Percentiles rank a stretch among this genome's conserved stretches.
Evolutionary conservation across 1,284 basidiomycete genomes (phyloP).

Genomic region (Puccinia novopanici): DNA sequence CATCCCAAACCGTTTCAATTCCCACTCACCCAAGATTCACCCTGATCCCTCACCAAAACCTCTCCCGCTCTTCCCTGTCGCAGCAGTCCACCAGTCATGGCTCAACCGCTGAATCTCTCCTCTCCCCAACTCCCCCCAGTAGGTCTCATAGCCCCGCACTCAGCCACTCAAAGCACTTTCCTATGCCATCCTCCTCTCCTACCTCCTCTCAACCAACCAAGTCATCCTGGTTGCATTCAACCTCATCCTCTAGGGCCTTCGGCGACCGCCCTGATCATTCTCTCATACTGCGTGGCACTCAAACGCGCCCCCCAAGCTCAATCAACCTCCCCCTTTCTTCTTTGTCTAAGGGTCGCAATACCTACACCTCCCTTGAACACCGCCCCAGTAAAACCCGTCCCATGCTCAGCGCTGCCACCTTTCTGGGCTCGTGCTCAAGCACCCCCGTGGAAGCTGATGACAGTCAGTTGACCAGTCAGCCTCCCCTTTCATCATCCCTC

Average conservation of each 20-base stretch:
- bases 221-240: not conserved
- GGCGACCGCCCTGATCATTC: conserved; percentile 7
- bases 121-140: not conserved
- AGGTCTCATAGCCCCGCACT: conserved; percentile 10
- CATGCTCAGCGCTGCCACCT: not conserved
- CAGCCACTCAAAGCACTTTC: not conserved
- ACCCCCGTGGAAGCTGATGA: not conserved
- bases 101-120: conserved; percentile 13
- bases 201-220: conserved; percentile 13
- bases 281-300: not conserved
- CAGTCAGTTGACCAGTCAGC: conserved; percentile 3
- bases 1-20: not conserved
- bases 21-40: not conserved
- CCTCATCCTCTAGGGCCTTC: not conserved
- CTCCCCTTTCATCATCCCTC: not conserved
- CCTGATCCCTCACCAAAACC: not conserved
- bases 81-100: not conserved
- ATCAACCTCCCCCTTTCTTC: not conserved
- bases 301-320: conserved; percentile 13
- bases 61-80: not conserved
- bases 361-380: not conserved
- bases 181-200: conserved; percentile 18
- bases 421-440: not conserved
- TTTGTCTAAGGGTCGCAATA: not conserved
- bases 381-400: conserved; percentile 1